Base-by-base conservation (phyloP, 2,329 filamentous ascomycete genomes). In the Helotiales sp. region DNA sequence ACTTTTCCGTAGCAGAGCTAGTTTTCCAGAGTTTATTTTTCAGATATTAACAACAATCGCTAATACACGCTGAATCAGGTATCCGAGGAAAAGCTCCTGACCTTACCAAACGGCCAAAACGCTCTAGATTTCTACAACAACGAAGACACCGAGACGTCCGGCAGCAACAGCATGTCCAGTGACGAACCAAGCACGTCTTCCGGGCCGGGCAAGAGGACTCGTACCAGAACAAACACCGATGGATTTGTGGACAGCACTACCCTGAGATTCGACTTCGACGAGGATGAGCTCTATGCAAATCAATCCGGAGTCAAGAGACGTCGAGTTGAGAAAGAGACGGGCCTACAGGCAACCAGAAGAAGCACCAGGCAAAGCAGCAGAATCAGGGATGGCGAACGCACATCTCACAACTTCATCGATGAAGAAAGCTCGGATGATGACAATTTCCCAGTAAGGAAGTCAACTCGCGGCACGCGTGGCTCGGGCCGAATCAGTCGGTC, bases 51-150 rank as follows among this genome's bases (percentile, higher is more conserved):
- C n/a, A n/a, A n/a, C n/a, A n/a, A n/a, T n/a, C n/a, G n/a, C n/a
- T n/a, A n/a, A n/a, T n/a, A n/a, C n/a, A 58, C 38, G 2, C 15
- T 40, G 17, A 33, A 36, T 36, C 46, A 83, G 81, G 69, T 82
- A 10, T 65, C 73, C 13, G 75, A 78, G 30, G 71, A 78, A 31
- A 69, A 76, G 30, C 70, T 83, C 3, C 62, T 79, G 12, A 60
- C 69, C 2, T 71, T 79, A 27, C 68, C 74, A 9, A 79, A 81
- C 67, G 81, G 81, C 17, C 66, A 71, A 47, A 71, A 73, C 59
- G 78, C 79, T 17, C 69, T 83, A 22, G 67, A 76, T 33, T 63
- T 70, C 15, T 80, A 76, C 64, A 70, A 74, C 13, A 62, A 61
- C 60, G 57, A 62, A 19, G 31, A 48, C 57, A 55, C 68, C 59